Evolutionary conservation across 2,329 filamentous ascomycete species (phyloP), one percentile per base, ranked within the genome.

Genomic region (Chrysoporthe austroafricana): DNA sequence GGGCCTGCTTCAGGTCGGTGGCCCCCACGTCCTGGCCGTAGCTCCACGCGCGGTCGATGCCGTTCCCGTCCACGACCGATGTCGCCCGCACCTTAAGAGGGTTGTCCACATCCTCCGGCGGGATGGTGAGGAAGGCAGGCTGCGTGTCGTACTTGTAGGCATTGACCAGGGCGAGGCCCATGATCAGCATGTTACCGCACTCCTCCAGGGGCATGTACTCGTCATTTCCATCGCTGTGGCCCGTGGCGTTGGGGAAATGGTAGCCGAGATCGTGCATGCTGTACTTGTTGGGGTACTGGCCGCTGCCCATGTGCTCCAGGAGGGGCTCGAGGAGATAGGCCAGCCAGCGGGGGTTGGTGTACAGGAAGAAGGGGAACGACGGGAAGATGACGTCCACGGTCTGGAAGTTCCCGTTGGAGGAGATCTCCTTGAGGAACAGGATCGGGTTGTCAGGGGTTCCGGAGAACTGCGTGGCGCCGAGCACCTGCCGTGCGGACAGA

Each of bases 301-400:
- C 91, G 74, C 91, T 93, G 34, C 92, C 79, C 82, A 92, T 92
- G 76, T 96, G 91, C 78, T 96, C 92, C 63, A 96, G 85, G 34
- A 95, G 81, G 6, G 92, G 92, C 76, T 95, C 91, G 4, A 96
- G 81, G 3, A 95, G 82, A 74, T 94, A 94, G 1, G 89, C 90
- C 66, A 94, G 81, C 91, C 92, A 95, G 68, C 87, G 84, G 2
- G 92, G 92, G 72, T 94, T 94, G 21, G 92, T 94, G 75, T 95
- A 96, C 26, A 95, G 77, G 81, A 95, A 95, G 83, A 95, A 96
- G 0, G 93, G 92, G 78, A 93, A 94, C 0, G 92, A 86, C 0
- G 92, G 93, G 81, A 94, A 96, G 73, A 96, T 95, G 66, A 96
- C 91, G 79, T 95, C 92, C 13, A 96, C 91, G 0, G 92, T 96